These are phyloP conservation scores for Scutellaria galericulata DNA, from an alignment of 257 asterid genomes.

Conservation along the genomic window DNA sequence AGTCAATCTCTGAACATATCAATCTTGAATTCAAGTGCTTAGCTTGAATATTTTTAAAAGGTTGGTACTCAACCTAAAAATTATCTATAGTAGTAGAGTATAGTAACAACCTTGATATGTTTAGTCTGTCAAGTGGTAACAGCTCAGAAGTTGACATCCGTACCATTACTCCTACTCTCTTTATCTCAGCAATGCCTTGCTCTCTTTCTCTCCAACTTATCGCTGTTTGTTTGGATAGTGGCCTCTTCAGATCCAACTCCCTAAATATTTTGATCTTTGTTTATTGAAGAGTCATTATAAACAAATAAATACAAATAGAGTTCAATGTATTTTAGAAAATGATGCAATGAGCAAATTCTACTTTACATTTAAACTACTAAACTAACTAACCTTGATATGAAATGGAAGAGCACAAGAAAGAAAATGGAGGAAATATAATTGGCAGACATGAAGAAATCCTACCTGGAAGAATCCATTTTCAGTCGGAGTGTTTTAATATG, in stretches of 20 bases:
- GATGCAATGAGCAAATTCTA: not conserved
- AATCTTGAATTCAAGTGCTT: conserved; percentile 15
- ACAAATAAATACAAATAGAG: not conserved
- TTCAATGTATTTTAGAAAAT: conserved; percentile 4
- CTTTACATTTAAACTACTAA: not conserved
- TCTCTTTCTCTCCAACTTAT: conserved; percentile 38
- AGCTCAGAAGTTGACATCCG: conserved; percentile 44
- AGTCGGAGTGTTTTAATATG: conserved; percentile 68
- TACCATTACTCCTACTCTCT: conserved; percentile 35
- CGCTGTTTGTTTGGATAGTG: conserved; percentile 29
- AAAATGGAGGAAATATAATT: conserved; percentile 1
- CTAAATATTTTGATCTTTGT: conserved; percentile 24
- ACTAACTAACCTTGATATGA: not conserved
- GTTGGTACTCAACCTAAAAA: conserved; percentile 3
- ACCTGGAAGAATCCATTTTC: conserved; percentile 65
- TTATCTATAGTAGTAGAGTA: not conserved
- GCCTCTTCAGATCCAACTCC: conserved; percentile 31
- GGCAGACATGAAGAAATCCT: conserved; percentile 19
- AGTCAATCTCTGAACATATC: conserved; percentile 12
- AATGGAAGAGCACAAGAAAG: conserved; percentile 16
- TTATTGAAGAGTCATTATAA: conserved; percentile 23
- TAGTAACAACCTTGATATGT: conserved; percentile 41
- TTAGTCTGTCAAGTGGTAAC: conserved; percentile 35
- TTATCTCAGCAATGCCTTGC: conserved; percentile 30
- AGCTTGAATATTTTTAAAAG: conserved; percentile 13